Percentiles rank a stretch among this genome's conserved stretches.
phyloP scores from a whole-genome alignment of 2,329 filamentous ascomycete genomes.

The Pestalotiopsis sp. region DNA sequence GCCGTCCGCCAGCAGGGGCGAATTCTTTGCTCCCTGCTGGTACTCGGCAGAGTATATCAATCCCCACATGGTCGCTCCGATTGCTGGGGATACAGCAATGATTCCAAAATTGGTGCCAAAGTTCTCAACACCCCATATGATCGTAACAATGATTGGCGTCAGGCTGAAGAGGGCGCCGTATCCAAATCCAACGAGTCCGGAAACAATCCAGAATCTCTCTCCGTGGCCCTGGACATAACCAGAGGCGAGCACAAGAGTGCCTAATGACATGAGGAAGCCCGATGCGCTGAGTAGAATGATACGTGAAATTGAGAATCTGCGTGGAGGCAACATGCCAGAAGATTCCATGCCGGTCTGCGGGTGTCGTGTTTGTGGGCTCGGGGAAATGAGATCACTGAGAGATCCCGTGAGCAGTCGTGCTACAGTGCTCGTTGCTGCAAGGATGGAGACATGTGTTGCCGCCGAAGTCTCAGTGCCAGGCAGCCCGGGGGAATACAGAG shows the following conservation, averaged over 20 bases:
- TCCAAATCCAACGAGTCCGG: constrained; percentile 81
- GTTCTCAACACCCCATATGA: constrained; percentile 98
- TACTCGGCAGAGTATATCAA: constrained; percentile 85
- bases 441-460: constrained; percentile 89
- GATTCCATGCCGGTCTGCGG: constrained; percentile 45
- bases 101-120: constrained; percentile 99
- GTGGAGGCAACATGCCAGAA: constrained; percentile 35
- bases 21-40: constrained; percentile 62
- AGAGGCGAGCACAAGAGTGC: constrained; percentile 77
- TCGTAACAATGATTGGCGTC: constrained; percentile 89
- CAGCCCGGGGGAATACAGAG: constrained; percentile 67
- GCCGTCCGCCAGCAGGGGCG: constrained; percentile 33
- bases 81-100: constrained; percentile 86
- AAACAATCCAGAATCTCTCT: constrained; percentile 84
- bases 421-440: constrained; percentile 88
- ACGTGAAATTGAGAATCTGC: constrained; percentile 69
- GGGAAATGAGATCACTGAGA: constrained; percentile 84
- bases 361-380: constrained; percentile 62
- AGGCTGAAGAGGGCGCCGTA: constrained; percentile 92
- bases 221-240: constrained; percentile 75
- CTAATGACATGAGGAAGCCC: constrained; percentile 72
- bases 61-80: constrained; percentile 88
- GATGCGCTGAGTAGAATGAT: constrained; percentile 79
- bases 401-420: constrained; percentile 88
- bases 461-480: constrained; percentile 58